A percentile compares a stretch with the other conserved stretches of the same genome.
These are phyloP conservation scores for Ceratocystis colombiana DNA, from an alignment of 2,329 filamentous ascomycete genomes.

Conservation along the genomic window DNA sequence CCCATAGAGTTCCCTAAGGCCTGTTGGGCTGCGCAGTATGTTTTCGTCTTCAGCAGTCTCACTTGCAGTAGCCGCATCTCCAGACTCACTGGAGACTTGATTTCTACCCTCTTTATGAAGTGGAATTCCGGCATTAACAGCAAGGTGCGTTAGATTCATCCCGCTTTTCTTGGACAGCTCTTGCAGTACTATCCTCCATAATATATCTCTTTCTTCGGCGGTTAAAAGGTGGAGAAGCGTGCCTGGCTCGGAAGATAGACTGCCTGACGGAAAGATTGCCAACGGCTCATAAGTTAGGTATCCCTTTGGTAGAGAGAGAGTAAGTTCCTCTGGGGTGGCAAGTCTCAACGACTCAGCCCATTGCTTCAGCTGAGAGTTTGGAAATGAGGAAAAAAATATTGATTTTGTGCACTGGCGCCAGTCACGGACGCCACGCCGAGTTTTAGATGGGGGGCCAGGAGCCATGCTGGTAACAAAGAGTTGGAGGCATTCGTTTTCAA, in stretches of 20 bases:
- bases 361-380: conserved; percentile 1
- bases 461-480: not conserved
- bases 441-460: not conserved
- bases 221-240: conserved; percentile 31
- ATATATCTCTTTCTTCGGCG: conserved; percentile 28
- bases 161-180: conserved; percentile 38
- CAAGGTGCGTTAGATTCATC: conserved; percentile 44
- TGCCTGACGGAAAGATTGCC: conserved; percentile 49
- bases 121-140: conserved; percentile 53
- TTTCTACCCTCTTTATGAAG: conserved; percentile 29
- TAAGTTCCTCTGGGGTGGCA: not conserved
- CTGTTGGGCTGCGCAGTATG: conserved; percentile 60
- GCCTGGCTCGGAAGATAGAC: conserved; percentile 42
- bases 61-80: conserved; percentile 11
- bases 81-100: not conserved
- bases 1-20: conserved; percentile 60
- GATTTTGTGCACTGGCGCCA: conserved; percentile 18
- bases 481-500: not conserved
- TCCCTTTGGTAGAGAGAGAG: conserved; percentile 30
- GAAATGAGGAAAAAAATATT: conserved; percentile 17
- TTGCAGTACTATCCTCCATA: conserved; percentile 44
- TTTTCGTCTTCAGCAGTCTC: conserved; percentile 43
- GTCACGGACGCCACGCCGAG: conserved; percentile 20
- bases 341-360: conserved; percentile 12
- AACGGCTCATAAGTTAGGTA: conserved; percentile 54